Evolutionary conservation across 176 grass and related monocot species (phyloP).

Genomic region (Oryza australiensis): DNA sequence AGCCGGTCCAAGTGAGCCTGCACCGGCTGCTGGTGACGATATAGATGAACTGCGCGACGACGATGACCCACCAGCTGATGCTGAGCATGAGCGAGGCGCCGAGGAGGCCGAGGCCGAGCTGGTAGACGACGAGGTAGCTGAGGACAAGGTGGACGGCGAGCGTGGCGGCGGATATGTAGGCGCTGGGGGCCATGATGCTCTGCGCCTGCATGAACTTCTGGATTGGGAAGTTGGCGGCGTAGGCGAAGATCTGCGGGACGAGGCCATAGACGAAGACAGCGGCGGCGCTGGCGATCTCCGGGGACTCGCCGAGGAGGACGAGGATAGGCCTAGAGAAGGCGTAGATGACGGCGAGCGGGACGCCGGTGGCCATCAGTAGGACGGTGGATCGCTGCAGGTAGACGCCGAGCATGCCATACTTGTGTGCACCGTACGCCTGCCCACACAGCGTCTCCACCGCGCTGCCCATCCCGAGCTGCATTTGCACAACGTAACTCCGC

Average conservation of each 20-base stretch:
- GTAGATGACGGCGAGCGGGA: constrained; percentile 60
- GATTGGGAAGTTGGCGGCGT: constrained; percentile 83
- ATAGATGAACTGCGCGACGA: constrained; percentile 57
- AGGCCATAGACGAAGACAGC: constrained; percentile 80
- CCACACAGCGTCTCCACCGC: constrained; percentile 88
- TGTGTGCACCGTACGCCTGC: constrained; percentile 68
- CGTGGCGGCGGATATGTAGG: constrained; percentile 57
- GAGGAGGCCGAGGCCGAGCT: constrained; percentile 45
- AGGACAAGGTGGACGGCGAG: constrained; percentile 42
- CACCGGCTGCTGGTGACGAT: constrained; percentile 50
- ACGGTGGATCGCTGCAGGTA: constrained; percentile 81
- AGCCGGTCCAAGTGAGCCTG: constrained; percentile 52
- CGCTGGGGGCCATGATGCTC: constrained; percentile 85
- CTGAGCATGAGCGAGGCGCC: constrained; percentile 68
- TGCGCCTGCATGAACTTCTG: constrained; percentile 92
- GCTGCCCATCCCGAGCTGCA: constrained; percentile 83
- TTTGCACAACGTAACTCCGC: background rate
- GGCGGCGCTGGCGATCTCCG: constrained; percentile 65
- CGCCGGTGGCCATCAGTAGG: constrained; percentile 55
- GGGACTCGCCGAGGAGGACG: constrained; percentile 63
- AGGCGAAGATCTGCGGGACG: constrained; percentile 92
- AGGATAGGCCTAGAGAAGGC: constrained; percentile 60
- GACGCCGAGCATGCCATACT: constrained; percentile 74
- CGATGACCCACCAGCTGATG: constrained; percentile 69
- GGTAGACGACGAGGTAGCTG: constrained; percentile 52